Evolutionary conservation across 805 yeast genomes (phyloP).

Genomic region (Teunomyces barrocoloradensis): DNA sequence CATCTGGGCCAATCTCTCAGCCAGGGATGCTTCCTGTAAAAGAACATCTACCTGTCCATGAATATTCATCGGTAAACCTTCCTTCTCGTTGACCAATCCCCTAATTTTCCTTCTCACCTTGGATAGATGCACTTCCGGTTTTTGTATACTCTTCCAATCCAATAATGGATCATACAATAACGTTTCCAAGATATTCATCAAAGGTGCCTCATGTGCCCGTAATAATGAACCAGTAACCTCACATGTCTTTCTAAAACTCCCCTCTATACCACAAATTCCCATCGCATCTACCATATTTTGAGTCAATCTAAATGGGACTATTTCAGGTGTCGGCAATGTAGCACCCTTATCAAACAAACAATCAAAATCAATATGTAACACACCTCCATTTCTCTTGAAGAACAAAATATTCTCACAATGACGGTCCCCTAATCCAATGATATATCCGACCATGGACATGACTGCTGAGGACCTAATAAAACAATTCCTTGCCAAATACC

Average conservation of each 20-base stretch:
- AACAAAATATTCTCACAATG: conserved; percentile 90
- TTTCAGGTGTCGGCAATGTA: conserved; percentile 75
- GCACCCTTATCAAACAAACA: conserved; percentile 88
- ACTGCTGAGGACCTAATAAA: conserved; percentile 85
- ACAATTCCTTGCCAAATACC: conserved; percentile 77
- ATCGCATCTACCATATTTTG: conserved; percentile 85
- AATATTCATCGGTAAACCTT: conserved; percentile 83
- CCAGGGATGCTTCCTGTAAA: conserved; percentile 76
- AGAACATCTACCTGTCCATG: conserved; percentile 90
- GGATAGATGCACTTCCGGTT: conserved; percentile 67
- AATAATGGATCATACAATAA: conserved; percentile 89
- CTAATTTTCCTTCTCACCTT: conserved; percentile 76
- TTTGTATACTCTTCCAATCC: conserved; percentile 59
- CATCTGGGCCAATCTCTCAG: conserved; percentile 75
- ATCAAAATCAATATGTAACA: conserved; percentile 94
- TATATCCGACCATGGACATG: conserved; percentile 95
- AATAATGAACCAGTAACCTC: conserved; percentile 77
- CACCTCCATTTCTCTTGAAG: conserved; percentile 68
- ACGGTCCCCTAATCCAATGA: conserved; percentile 92
- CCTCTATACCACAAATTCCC: conserved; percentile 88
- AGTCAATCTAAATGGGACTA: conserved; percentile 92
- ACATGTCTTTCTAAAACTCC: conserved; percentile 78
- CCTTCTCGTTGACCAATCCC: conserved; percentile 74
- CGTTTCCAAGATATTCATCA: conserved; percentile 89
- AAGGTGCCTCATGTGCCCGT: conserved; percentile 73